Conservation (phyloP, 257 asterid species). For the Plantago major region DNA sequence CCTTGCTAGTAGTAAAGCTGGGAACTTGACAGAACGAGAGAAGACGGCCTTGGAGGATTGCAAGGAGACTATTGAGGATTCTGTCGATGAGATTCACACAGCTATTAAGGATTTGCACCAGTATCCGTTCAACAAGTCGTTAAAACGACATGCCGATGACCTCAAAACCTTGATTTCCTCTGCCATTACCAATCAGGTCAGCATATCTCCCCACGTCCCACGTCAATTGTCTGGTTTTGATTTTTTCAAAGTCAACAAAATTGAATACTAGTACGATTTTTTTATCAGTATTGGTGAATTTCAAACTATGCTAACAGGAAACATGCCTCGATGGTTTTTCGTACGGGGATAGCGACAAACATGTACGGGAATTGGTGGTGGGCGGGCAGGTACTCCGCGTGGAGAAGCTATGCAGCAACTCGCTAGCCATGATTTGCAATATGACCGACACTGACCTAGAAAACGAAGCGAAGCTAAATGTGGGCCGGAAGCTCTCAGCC, state of each 20-base stretch:
- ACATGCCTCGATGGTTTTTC: slow-evolving; percentile 89
- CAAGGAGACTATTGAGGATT: slow-evolving; percentile 49
- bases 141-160: slow-evolving; percentile 59
- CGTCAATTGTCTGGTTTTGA: neutral
- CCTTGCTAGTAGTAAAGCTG: slow-evolving; percentile 6
- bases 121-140: slow-evolving; percentile 54
- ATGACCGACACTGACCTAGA: slow-evolving; percentile 59
- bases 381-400: slow-evolving; percentile 47
- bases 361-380: slow-evolving; percentile 34
- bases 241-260: too few species aligned
- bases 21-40: slow-evolving; percentile 42
- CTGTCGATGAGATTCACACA: slow-evolving; percentile 59
- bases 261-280: too few species aligned
- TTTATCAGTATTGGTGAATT: too few species aligned
- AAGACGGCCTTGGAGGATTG: slow-evolving; percentile 65
- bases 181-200: slow-evolving; percentile 69
- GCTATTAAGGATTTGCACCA: slow-evolving; percentile 39
- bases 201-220: too few species aligned
- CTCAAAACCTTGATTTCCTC: slow-evolving; percentile 67
- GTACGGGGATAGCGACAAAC: slow-evolving; percentile 42
- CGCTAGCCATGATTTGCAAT: slow-evolving; percentile 71
- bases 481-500: slow-evolving; percentile 41
- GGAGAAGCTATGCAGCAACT: slow-evolving; percentile 76
- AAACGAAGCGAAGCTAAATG: slow-evolving; percentile 25
- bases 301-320: slow-evolving; percentile 25